phyloP scores from a whole-genome alignment of 1,139 yeast species.

The Pichia sp. region DNA sequence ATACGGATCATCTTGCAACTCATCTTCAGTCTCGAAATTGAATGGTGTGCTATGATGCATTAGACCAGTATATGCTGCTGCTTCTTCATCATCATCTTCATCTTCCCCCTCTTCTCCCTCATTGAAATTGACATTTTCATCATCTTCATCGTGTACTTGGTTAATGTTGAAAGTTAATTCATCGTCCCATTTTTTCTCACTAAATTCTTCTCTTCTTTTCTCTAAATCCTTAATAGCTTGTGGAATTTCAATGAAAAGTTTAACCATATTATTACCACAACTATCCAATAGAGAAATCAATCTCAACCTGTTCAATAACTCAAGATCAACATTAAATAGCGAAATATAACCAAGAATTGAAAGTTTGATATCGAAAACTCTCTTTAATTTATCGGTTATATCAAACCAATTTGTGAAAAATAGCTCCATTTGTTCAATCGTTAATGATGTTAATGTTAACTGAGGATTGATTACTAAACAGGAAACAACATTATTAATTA shows the following conservation, averaged over 20 bases:
- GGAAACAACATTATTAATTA: constrained; percentile 62
- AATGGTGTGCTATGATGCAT: constrained; percentile 11
- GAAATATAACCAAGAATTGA: constrained; percentile 61
- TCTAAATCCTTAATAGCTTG: constrained; percentile 60
- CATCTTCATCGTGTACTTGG: constrained; percentile 33
- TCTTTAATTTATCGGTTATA: constrained; percentile 44
- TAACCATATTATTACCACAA: constrained; percentile 43
- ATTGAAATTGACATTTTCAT: constrained; percentile 37
- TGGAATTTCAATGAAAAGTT: constrained; percentile 56
- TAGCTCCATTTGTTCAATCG: constrained; percentile 36
- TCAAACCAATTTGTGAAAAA: constrained; percentile 69
- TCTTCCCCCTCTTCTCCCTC: constrained; percentile 22
- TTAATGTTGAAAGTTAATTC: constrained; percentile 21
- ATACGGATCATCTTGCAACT: constrained; percentile 70
- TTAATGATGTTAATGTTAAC: constrained; percentile 47
- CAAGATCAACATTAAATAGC: constrained; percentile 31
- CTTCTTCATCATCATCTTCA: constrained; percentile 29
- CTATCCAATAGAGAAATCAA: constrained; percentile 29
- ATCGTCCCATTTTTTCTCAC: constrained; percentile 29
- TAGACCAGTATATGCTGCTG: constrained; percentile 19
- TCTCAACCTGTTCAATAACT: constrained; percentile 20
- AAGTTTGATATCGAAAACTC: constrained; percentile 79
- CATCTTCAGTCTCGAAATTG: constrained; percentile 23
- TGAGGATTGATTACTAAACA: constrained; percentile 57
- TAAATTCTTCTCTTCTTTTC: constrained; percentile 50